phyloP scores from a whole-genome alignment of 164 flowering plant genomes.

The Buxus sempervirens region DNA sequence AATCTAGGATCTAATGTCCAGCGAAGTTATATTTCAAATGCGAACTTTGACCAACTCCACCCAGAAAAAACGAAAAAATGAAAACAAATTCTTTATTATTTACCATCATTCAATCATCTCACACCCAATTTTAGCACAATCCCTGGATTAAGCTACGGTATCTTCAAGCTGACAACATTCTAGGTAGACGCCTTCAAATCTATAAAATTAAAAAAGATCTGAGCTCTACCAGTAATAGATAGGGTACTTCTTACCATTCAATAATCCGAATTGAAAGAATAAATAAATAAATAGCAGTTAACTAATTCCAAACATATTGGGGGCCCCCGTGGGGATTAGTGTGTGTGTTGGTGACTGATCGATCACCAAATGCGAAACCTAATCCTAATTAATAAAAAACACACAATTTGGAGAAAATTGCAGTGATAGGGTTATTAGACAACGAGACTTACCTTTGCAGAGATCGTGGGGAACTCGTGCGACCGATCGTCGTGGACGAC shows the following conservation, averaged over 20 bases:
- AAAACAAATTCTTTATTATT: neutral
- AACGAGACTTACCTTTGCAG: conserved; percentile 39
- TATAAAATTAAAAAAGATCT: too few species aligned
- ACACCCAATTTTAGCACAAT: neutral
- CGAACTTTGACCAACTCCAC: neutral
- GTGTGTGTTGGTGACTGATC: neutral
- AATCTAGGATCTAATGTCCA: neutral
- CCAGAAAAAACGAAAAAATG: too few species aligned
- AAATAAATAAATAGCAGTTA: too few species aligned
- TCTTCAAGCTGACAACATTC: neutral
- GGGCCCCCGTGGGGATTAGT: too few species aligned
- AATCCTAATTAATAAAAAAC: neutral
- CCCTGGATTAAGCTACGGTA: neutral
- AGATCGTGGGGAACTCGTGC: conserved; percentile 33
- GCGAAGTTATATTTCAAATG: neutral
- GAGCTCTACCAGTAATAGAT: neutral
- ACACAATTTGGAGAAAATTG: too few species aligned
- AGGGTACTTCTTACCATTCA: neutral
- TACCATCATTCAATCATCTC: neutral
- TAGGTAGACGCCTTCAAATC: neutral
- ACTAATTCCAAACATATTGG: too few species aligned
- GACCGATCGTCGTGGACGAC: conserved; percentile 44
- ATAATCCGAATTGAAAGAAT: too few species aligned
- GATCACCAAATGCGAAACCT: neutral
- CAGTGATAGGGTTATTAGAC: neutral